Base-by-base conservation (phyloP, 176 grass and related monocot species). In the Musa acuminata region DNA sequence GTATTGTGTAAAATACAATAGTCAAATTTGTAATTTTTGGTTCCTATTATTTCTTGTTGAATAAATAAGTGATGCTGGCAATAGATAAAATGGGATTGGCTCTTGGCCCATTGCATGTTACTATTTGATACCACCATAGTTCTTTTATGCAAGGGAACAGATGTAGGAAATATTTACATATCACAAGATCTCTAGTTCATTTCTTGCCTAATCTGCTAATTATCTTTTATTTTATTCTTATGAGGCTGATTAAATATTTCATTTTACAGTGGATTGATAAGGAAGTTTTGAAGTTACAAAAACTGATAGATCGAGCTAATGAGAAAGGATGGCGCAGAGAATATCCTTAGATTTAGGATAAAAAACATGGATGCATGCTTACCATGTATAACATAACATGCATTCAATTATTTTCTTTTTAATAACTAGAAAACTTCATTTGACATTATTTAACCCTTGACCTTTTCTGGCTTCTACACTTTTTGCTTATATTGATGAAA, bases 201-300 rank as follows among this genome's bases (percentile, higher is more conserved):
- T 77, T 51, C 21, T 20, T 51, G 60, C 52, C 20, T 64, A 51
- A 26, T 64, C 7, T 52, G 35, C 13, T 9, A 64, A 25, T 51
- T 77, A 8, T 51, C 6, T 51, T 76, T 9, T 51, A 14, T 64
- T 48, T 64, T 21, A 7, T 52, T 22, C 7, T 5, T 64, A 14
- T 52, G 14, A 71, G 27, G 23, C 70, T 83, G 49, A 72, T 26
- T 43, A 63, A 62, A 21, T 67, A 75, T 52, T 62, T 67, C 76
- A 62, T 77, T 85, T 85, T 87, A 82, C 80, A 97, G 90, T 89
- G 94, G 94, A 84, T 97, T 77, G 77, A 83, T 51, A 85, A 49
- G 72, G 87, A 97, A 76, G 74, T 97, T 80, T 4, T 13, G 73
- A 91, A 68, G 72, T 63, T 97, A 57, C 81, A 84, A 79, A 97